A percentile compares a stretch with the other conserved stretches of the same genome.
These are phyloP conservation scores for Rhizopogon vulgaris DNA, from an alignment of 768 basidiomycete genomes.

Conservation along the genomic window DNA sequence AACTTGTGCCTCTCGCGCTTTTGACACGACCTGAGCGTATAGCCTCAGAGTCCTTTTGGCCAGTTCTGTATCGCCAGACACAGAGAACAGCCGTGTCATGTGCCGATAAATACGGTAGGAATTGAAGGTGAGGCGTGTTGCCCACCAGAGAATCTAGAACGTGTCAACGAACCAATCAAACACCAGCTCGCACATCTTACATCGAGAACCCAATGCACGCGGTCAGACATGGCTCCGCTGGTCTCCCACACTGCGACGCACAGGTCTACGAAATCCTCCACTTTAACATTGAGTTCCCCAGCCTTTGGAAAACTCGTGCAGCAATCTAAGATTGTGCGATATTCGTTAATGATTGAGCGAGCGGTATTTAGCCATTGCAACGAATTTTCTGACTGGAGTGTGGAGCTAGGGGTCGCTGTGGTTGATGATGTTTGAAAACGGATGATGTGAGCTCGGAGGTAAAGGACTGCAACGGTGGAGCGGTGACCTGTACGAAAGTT, in stretches of 20 bases:
- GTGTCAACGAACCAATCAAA: not conserved
- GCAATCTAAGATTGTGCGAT: conserved; percentile 58
- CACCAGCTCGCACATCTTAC: conserved; percentile 32
- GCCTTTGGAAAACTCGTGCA: conserved; percentile 77
- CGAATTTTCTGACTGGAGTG: conserved; percentile 22
- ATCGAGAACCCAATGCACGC: conserved; percentile 76
- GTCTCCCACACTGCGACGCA: conserved; percentile 81
- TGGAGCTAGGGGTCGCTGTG: conserved; percentile 8
- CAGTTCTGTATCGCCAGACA: conserved; percentile 51
- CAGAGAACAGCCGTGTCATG: conserved; percentile 68
- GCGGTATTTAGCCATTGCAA: conserved; percentile 61
- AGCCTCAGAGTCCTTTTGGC: conserved; percentile 73
- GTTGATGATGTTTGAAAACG: conserved; percentile 29
- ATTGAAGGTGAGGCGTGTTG: conserved; percentile 90
- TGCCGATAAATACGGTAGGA: conserved; percentile 82
- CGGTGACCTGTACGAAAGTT: conserved; percentile 75
- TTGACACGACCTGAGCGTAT: conserved; percentile 80
- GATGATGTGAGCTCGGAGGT: conserved; percentile 67
- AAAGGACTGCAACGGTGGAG: conserved; percentile 59
- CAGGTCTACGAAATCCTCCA: conserved; percentile 79
- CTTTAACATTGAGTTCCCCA: conserved; percentile 68
- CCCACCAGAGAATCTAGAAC: conserved; percentile 83
- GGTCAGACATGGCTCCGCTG: conserved; percentile 54
- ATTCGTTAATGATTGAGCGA: conserved; percentile 63
- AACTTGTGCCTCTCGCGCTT: conserved; percentile 56